Evolutionary conservation across 2,329 filamentous ascomycete species (phyloP).

Genomic region (Monosporascus sp.): DNA sequence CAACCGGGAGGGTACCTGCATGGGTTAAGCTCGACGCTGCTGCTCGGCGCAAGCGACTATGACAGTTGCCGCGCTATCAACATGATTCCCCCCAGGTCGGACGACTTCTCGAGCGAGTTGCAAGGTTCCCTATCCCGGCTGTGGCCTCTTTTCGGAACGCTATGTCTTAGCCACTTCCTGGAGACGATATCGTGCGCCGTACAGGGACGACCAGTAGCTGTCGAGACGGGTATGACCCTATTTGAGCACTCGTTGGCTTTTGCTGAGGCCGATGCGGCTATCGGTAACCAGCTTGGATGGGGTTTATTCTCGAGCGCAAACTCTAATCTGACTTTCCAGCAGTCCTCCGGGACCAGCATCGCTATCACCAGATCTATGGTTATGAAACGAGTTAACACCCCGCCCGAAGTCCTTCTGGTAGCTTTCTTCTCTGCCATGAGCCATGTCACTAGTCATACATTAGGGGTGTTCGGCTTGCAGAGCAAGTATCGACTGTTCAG

Average conservation of each 20-base stretch:
- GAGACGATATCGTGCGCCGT: conserved; percentile 86
- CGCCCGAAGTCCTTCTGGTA: conserved; percentile 82
- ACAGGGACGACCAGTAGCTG: conserved; percentile 72
- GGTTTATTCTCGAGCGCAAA: conserved; percentile 51
- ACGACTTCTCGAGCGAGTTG: conserved; percentile 48
- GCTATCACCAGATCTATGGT: conserved; percentile 61
- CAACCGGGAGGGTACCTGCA: conserved; percentile 67
- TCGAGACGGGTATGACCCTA: conserved; percentile 91
- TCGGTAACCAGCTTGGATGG: conserved; percentile 73
- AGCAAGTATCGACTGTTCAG: conserved; percentile 75
- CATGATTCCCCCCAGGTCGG: conserved; percentile 59
- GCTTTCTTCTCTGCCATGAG: conserved; percentile 85
- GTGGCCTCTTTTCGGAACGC: conserved; percentile 69
- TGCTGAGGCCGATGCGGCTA: conserved; percentile 86
- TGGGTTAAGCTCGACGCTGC: conserved; percentile 61
- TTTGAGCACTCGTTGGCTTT: conserved; percentile 96
- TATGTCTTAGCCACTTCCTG: conserved; percentile 75
- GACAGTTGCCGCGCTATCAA: conserved; percentile 68
- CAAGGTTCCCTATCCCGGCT: conserved; percentile 71
- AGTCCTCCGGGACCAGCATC: conserved; percentile 35
- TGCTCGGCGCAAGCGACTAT: conserved; percentile 69
- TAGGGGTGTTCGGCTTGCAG: conserved; percentile 78
- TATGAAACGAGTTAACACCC: conserved; percentile 75
- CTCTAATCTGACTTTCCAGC: conserved; percentile 38
- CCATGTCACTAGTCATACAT: conserved; percentile 75